Evolutionary conservation across 2,329 filamentous ascomycete genomes (phyloP).

Genomic region (Ceratocystis diversiconidia): DNA sequence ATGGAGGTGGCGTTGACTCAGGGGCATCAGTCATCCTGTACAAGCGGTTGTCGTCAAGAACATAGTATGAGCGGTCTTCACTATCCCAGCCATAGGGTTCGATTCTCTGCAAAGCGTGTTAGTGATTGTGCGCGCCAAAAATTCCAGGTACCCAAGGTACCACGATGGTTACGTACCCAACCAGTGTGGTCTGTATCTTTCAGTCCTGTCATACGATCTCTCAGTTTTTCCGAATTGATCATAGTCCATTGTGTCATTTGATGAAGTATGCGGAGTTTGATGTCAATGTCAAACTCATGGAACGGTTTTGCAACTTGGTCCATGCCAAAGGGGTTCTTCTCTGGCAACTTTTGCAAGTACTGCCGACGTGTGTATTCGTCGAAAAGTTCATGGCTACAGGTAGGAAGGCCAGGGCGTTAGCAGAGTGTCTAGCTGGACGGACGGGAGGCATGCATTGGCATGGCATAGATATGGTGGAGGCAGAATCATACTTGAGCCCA

Average conservation of each 20-base stretch:
- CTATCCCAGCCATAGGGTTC: slow-evolving; percentile 81
- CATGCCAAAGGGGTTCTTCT: slow-evolving; percentile 71
- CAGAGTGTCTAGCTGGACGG: slow-evolving; percentile 6
- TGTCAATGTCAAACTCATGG: slow-evolving; percentile 64
- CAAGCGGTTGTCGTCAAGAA: slow-evolving; percentile 84
- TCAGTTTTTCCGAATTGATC: slow-evolving; percentile 71
- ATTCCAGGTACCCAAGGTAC: background rate
- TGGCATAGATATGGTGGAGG: slow-evolving; percentile 19
- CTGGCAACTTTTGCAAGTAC: slow-evolving; percentile 66
- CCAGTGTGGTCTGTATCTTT: slow-evolving; percentile 65
- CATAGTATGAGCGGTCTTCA: slow-evolving; percentile 73
- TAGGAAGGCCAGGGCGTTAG: slow-evolving; percentile 19
- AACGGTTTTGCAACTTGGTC: slow-evolving; percentile 63
- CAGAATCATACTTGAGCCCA: slow-evolving; percentile 59
- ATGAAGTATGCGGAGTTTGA: slow-evolving; percentile 69
- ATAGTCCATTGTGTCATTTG: slow-evolving; percentile 84
- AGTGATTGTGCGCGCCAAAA: background rate
- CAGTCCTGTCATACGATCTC: slow-evolving; percentile 72
- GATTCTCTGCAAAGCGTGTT: slow-evolving; percentile 39
- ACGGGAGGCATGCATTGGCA: slow-evolving; percentile 1
- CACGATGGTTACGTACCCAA: slow-evolving; percentile 50
- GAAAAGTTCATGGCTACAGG: slow-evolving; percentile 61
- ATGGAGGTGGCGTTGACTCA: slow-evolving; percentile 47
- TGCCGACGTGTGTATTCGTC: slow-evolving; percentile 88
- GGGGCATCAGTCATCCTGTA: slow-evolving; percentile 75